Base-by-base conservation (phyloP, 2,329 filamentous ascomycete genomes). In the Fusarium staphyleae region DNA sequence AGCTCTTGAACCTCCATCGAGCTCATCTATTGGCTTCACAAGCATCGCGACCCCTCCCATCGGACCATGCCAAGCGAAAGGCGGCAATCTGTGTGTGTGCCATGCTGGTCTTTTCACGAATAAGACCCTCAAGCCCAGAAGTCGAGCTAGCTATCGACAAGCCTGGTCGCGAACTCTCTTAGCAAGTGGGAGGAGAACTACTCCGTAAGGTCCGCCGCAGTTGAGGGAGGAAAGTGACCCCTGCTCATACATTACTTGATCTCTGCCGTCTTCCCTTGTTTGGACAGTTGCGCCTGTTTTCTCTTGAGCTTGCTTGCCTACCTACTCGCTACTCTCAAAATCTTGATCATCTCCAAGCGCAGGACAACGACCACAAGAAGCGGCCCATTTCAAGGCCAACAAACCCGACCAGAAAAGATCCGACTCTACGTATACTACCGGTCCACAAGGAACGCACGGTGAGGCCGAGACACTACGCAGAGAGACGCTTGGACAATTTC, bases 341-440 rank as follows among this genome's bases (percentile, higher is more conserved):
- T n/a, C 19, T 43, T 19, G 18, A 37, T 18, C 36, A 35, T 24
- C 33, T 45, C 44, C 53, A 55, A 62, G 45, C 41, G 48, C 49
- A 44, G 30, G 37, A 51, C 45, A 45, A 22, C 16, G 37, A 62
- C 49, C 48, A 34, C 8, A 8, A 51, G 58, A 24, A 37, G 58
- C 53, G 58, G 58, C 58, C 58, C 43, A 44, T 59, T 55, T 59
- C 36, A 18, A 59, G 57, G 24, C 58, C 58, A 41, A 22, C 22
- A 18, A 26, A 29, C 28, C 28, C 28, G 28, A 30, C 26, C 41
- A 43, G 12, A 29, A 12, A 36, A 45, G 33, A 39, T 24, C 36
- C 5, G 19, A 53, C 22, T 30, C 33, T 50, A n/a, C n/a, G n/a
- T n/a, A n/a, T n/a, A 28, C 13, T 41, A 52, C 39, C 28, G 30